A percentile compares a stretch with the other conserved stretches of the same genome.
Evolutionary conservation across 257 asterid species (phyloP).

Genomic region (Gynochthodes officinalis): DNA sequence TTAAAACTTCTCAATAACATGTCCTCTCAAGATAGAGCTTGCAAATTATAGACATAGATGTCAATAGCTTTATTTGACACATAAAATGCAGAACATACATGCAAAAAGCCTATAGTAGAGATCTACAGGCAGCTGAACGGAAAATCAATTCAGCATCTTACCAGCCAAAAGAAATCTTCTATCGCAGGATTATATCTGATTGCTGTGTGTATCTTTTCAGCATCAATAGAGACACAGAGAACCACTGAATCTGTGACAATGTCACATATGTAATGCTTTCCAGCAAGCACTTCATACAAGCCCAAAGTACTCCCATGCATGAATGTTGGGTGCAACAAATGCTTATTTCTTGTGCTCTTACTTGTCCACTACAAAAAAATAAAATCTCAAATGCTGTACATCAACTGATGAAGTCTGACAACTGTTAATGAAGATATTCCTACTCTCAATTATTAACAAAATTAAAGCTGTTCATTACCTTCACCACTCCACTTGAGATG

Average conservation of each 20-base stretch:
- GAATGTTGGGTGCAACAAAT: constrained; percentile 65
- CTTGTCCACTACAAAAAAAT: constrained; percentile 74
- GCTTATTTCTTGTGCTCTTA: constrained; percentile 36
- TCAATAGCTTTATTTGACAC: neutral
- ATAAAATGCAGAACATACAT: neutral
- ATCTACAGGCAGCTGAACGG: constrained; percentile 9
- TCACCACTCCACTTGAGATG: constrained; percentile 83
- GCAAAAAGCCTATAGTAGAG: constrained; percentile 10
- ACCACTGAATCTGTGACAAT: constrained; percentile 77
- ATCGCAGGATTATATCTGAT: constrained; percentile 71
- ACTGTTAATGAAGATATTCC: constrained; percentile 3
- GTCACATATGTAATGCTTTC: constrained; percentile 79
- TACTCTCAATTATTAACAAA: constrained; percentile 1
- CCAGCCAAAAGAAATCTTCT: constrained; percentile 98
- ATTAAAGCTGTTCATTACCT: constrained; percentile 46
- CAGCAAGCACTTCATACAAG: constrained; percentile 87
- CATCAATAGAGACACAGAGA: constrained; percentile 67
- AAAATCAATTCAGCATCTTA: constrained; percentile 28
- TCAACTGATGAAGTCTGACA: constrained; percentile 7
- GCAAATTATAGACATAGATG: neutral
- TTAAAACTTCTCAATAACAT: neutral
- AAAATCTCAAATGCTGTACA: constrained; percentile 17
- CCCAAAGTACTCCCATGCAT: constrained; percentile 96
- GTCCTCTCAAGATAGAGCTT: neutral
- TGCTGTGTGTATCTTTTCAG: constrained; percentile 63